A percentile compares a stretch with the other conserved stretches of the same genome.
Evolutionary conservation across 2,329 filamentous ascomycete genomes (phyloP).

Genomic region (Arthrobotrys musiformis): DNA sequence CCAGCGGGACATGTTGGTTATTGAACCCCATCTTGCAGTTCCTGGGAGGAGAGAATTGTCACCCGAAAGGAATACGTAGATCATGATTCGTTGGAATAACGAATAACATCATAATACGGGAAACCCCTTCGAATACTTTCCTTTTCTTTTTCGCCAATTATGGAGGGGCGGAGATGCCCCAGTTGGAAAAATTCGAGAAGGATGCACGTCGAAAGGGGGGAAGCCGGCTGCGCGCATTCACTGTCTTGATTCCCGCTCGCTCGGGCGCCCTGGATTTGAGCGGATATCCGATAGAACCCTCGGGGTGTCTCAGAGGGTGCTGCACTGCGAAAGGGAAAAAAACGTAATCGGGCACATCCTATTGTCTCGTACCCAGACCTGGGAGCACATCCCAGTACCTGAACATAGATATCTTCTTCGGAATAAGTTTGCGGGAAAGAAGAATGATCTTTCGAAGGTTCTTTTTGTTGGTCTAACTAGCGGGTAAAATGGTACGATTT

Average conservation of each 20-base stretch:
- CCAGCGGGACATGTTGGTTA: not conserved
- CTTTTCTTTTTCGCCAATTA: not conserved
- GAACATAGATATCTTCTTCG: slow-evolving; percentile 2
- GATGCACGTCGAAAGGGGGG: too few relatives aligned
- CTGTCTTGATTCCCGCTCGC: slow-evolving; percentile 15
- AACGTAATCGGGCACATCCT: not conserved
- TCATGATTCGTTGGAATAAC: not conserved
- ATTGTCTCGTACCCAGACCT: too few relatives aligned
- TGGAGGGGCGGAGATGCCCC: not conserved
- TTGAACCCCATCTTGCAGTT: not conserved
- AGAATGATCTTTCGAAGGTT: not conserved
- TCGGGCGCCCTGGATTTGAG: not conserved
- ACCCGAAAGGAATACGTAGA: slow-evolving; percentile 19
- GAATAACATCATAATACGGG: too few relatives aligned
- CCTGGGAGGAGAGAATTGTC: not conserved
- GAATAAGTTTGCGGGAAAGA: not conserved
- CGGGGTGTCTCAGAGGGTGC: not conserved
- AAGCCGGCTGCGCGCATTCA: too few relatives aligned
- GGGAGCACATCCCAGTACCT: too few relatives aligned
- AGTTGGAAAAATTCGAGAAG: not conserved
- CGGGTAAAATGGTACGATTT: slow-evolving; percentile 6
- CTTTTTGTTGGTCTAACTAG: not conserved
- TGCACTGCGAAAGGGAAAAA: not conserved
- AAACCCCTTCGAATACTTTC: not conserved
- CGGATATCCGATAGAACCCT: not conserved